Evolutionary conservation across 2,329 filamentous ascomycete species (phyloP), one percentile per base, ranked within the genome.

Genomic region (Blastomyces parvus): DNA sequence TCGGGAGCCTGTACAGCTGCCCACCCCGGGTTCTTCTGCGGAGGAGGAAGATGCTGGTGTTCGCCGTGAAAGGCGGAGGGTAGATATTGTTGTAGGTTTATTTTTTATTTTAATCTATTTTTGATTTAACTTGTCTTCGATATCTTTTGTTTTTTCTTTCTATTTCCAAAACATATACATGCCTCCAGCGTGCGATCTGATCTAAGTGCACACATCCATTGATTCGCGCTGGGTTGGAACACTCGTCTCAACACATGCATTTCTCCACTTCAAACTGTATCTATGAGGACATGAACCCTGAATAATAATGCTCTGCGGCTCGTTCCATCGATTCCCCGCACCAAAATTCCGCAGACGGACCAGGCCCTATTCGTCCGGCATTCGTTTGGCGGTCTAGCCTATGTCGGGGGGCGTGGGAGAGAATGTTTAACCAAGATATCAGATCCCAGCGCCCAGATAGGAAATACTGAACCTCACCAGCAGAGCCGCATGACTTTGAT

Each of bases 31-130:
- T 56, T 38, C 53, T 36, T 25, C 64, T 22, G 48, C n/a, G n/a
- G n/a, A n/a, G n/a, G n/a, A n/a, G n/a, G n/a, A 9, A 40, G 55
- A 42, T 5, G 40, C 33, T n/a, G 46, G 48, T 40, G 50, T 62
- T 42, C 62, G 62, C 59, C 62, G 57, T 19, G 63, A 67, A 38
- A 67, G 67, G 33, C 70, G 61, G 22, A 74, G 82, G 55, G 69
- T 84, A 58, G 81, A 84, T 71, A 70, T 81, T 40, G 66, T 71
- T 62, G 74, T 76, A 69, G 65, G 73, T 70, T 36, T 25, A 62
- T 58, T 38, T 42, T 9, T 30, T 63, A 27, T 33, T 57, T 4
- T 22, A 61, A 25, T 58, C 6, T 7, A 6, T 44, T 44, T 9
- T 9, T 9, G 11, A 44, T 14, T 60, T 36, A 38, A n/a, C 42